Evolutionary conservation across 148 eudicot genomes (phyloP).

Genomic region (Cornus florida): DNA sequence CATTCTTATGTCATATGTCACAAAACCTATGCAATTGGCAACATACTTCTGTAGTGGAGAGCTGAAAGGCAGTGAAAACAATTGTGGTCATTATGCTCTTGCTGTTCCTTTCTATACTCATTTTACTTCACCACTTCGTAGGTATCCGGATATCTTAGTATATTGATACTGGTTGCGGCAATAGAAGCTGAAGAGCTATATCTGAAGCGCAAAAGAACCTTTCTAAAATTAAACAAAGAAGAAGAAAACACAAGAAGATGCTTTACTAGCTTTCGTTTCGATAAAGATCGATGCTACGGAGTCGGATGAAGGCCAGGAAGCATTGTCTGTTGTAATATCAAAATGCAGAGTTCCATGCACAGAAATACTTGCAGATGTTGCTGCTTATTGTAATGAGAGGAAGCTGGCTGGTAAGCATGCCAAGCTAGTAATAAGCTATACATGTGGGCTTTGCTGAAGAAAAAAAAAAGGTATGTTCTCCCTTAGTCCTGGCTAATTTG

Average conservation of each 20-base stretch:
- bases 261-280: constrained; percentile 60
- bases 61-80: constrained; percentile 39
- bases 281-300: constrained; percentile 44
- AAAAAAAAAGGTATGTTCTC: constrained; percentile 61
- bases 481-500: background rate
- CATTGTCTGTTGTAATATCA: constrained; percentile 55
- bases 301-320: constrained; percentile 52
- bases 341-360: constrained; percentile 53
- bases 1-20: constrained; percentile 71
- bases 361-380: constrained; percentile 59
- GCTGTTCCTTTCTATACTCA: constrained; percentile 91
- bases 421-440: constrained; percentile 72
- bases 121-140: constrained; percentile 90
- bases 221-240: constrained; percentile 14
- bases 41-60: constrained; percentile 83
- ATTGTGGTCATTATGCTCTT: constrained; percentile 83
- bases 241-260: constrained; percentile 32
- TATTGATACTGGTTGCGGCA: constrained; percentile 69
- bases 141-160: constrained; percentile 88
- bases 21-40: constrained; percentile 89
- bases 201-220: constrained; percentile 29
- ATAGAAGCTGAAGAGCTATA: constrained; percentile 75
- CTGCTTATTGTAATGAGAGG: constrained; percentile 70
- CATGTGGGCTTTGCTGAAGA: constrained; percentile 78
- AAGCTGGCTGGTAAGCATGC: constrained; percentile 73